phyloP scores from a whole-genome alignment of 306 rosid species.

The Pyrus pyrifolia region DNA sequence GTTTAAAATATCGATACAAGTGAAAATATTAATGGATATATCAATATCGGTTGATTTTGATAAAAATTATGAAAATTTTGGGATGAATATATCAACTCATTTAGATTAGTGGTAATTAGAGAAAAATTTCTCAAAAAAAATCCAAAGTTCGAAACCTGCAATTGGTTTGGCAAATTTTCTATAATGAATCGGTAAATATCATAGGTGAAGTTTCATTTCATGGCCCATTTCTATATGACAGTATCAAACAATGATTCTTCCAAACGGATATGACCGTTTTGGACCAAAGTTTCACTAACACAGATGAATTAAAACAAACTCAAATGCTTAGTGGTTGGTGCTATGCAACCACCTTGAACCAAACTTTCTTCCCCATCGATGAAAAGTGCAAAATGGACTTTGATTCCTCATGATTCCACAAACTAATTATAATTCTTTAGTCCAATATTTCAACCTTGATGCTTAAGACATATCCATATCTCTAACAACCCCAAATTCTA shows the following conservation, averaged over 20 bases:
- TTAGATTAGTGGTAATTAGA: too few species aligned
- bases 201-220: too few species aligned
- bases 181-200: too few species aligned
- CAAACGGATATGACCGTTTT: too few species aligned
- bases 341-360: constrained; percentile 40
- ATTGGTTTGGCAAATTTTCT: too few species aligned
- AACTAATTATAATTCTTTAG: background rate
- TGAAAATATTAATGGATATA: too few species aligned
- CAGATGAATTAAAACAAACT: constrained; percentile 9
- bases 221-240: background rate
- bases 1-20: too few species aligned
- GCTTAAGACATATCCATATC: constrained; percentile 25
- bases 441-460: constrained; percentile 33
- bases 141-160: too few species aligned
- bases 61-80: too few species aligned
- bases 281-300: background rate
- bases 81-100: too few species aligned
- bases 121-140: too few species aligned
- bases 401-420: constrained; percentile 27
- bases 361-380: background rate
- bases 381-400: background rate
- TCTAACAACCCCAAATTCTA: background rate
- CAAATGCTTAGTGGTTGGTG: constrained; percentile 25
- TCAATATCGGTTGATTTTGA: too few species aligned
- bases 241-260: background rate